phyloP scores from a whole-genome alignment of 2,329 filamentous ascomycete species.

The Talaromyces verruculosus region DNA sequence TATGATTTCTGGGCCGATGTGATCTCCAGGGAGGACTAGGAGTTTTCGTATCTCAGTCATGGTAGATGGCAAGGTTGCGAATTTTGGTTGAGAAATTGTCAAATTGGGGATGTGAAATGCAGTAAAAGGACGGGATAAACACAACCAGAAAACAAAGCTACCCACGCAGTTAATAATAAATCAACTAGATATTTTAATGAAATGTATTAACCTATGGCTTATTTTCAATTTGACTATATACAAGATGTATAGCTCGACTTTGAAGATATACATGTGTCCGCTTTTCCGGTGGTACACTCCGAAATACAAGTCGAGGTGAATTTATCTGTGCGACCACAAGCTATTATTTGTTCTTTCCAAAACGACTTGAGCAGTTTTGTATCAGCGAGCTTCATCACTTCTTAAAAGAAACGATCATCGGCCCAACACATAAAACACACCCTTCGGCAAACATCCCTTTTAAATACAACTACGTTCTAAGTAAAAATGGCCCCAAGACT shows the following conservation, averaged over 20 bases:
- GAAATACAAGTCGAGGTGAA: neutral
- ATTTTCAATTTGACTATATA: neutral
- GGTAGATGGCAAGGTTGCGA: neutral
- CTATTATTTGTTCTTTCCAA: neutral
- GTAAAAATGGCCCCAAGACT: conserved; percentile 29
- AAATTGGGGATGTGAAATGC: neutral
- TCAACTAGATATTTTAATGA: neutral
- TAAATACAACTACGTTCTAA: neutral
- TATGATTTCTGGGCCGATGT: conserved; percentile 15
- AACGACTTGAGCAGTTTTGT: neutral
- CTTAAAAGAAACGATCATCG: neutral
- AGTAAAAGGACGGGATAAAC: neutral
- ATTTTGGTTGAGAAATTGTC: neutral
- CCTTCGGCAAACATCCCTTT: neutral
- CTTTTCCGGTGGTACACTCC: conserved; percentile 10
- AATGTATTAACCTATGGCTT: neutral
- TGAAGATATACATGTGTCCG: neutral
- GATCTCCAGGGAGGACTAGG: conserved; percentile 13
- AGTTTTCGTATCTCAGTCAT: conserved; percentile 8
- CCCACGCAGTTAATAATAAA: neutral
- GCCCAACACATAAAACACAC: neutral
- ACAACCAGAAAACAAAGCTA: neutral
- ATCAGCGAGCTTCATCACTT: neutral
- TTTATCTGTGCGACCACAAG: neutral
- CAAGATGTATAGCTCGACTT: neutral